Evolutionary conservation across 805 yeast genomes (phyloP).

Genomic region (Kazachstania kunashirensis): DNA sequence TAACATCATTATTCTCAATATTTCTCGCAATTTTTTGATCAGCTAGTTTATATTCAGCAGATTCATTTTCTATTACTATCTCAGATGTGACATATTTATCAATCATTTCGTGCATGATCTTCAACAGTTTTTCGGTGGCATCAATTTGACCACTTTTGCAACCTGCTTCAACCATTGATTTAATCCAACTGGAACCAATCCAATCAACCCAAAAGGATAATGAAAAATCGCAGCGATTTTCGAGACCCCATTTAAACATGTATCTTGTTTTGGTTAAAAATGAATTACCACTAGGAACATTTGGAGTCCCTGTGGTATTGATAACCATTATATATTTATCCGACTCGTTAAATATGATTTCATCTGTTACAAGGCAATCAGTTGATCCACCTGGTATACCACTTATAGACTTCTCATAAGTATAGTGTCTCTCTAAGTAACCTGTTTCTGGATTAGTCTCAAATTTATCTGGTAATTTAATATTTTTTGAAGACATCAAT

Average conservation of each 20-base stretch:
- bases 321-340: conserved; percentile 48
- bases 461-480: conserved; percentile 29
- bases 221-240: conserved; percentile 48
- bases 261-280: conserved; percentile 70
- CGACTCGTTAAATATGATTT: conserved; percentile 44
- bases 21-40: background rate
- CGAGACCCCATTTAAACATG: conserved; percentile 62
- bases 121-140: conserved; percentile 42
- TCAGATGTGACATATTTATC: conserved; percentile 10
- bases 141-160: conserved; percentile 70
- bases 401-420: conserved; percentile 64
- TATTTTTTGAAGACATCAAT: conserved; percentile 31
- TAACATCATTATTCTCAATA: background rate
- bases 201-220: conserved; percentile 76
- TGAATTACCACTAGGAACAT: conserved; percentile 85
- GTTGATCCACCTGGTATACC: conserved; percentile 79
- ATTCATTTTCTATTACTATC: background rate
- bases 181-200: conserved; percentile 90
- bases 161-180: conserved; percentile 78
- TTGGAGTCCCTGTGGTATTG: conserved; percentile 70
- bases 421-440: conserved; percentile 36
- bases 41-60: background rate
- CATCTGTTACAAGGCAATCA: conserved; percentile 58
- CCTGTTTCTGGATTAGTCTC: conserved; percentile 33
- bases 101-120: conserved; percentile 21